phyloP scores from a whole-genome alignment of 768 basidiomycete genomes.

The Termitomyces sp. region DNA sequence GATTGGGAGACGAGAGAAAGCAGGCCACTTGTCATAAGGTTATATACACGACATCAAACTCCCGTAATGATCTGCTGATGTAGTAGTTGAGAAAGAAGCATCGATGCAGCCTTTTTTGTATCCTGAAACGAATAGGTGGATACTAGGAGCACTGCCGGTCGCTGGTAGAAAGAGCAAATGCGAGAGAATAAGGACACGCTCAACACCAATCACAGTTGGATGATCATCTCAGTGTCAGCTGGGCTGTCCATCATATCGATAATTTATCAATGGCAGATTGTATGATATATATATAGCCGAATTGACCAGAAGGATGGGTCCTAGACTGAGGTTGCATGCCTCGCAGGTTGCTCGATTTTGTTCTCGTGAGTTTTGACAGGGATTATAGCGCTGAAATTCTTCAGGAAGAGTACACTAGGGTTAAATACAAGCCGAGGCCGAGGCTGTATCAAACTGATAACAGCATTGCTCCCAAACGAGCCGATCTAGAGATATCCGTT shows the following conservation, averaged over 20 bases:
- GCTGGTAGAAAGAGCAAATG: neutral
- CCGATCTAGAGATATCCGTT: no score
- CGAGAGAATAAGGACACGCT: no score
- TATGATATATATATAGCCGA: no score
- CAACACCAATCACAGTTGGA: no score
- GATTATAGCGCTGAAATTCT: neutral
- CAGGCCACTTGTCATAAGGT: neutral
- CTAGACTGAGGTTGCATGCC: neutral
- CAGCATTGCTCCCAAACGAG: no score
- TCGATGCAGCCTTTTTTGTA: neutral
- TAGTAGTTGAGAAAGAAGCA: neutral
- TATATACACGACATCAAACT: neutral
- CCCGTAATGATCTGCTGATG: slow-evolving; percentile 2
- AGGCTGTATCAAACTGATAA: no score
- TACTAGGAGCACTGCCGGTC: neutral
- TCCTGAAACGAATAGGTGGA: neutral
- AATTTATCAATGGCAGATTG: no score
- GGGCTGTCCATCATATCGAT: no score
- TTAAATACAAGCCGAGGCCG: neutral
- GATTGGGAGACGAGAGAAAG: neutral
- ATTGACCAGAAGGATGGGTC: neutral
- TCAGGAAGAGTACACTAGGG: no score
- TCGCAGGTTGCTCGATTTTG: neutral
- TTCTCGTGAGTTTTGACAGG: neutral
- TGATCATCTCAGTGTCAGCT: no score